phyloP scores from a whole-genome alignment of 2,329 filamentous ascomycete species.

The Xenosphaeropsis pyriputrescens region DNA sequence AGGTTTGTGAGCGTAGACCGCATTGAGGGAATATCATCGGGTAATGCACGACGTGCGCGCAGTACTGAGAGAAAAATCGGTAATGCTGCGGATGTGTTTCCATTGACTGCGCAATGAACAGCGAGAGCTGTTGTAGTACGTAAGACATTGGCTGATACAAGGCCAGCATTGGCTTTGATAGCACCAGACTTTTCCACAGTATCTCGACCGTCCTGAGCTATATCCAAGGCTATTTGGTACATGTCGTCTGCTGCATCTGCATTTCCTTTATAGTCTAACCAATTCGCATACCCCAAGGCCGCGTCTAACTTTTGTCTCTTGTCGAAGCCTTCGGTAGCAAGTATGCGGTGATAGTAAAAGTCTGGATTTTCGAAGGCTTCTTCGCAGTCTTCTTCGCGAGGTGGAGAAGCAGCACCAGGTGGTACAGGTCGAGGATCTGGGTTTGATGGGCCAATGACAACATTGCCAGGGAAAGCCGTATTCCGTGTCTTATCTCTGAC shows the following conservation, averaged over 20 bases:
- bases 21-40: slow-evolving; percentile 17
- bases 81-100: slow-evolving; percentile 53
- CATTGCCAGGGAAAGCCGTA: slow-evolving; percentile 55
- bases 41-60: slow-evolving; percentile 54
- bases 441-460: slow-evolving; percentile 72
- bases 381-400: slow-evolving; percentile 63
- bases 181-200: slow-evolving; percentile 50
- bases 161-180: slow-evolving; percentile 40
- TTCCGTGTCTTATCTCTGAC: slow-evolving; percentile 52
- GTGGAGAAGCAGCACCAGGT: slow-evolving; percentile 43
- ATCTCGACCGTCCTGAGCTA: slow-evolving; percentile 38
- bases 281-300: slow-evolving; percentile 70
- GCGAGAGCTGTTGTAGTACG: slow-evolving; percentile 63
- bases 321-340: slow-evolving; percentile 68
- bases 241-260: slow-evolving; percentile 53
- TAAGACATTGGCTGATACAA: slow-evolving; percentile 61
- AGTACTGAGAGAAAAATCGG: slow-evolving; percentile 79
- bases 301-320: slow-evolving; percentile 70
- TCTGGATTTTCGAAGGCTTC: slow-evolving; percentile 57
- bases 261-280: slow-evolving; percentile 63
- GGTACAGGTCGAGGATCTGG: slow-evolving; percentile 62
- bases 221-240: slow-evolving; percentile 62
- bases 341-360: slow-evolving; percentile 64
- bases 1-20: slow-evolving; percentile 4
- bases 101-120: slow-evolving; percentile 58